Evolutionary conservation across 768 basidiomycete genomes (phyloP).

Genomic region (Chalciporus chontae): DNA sequence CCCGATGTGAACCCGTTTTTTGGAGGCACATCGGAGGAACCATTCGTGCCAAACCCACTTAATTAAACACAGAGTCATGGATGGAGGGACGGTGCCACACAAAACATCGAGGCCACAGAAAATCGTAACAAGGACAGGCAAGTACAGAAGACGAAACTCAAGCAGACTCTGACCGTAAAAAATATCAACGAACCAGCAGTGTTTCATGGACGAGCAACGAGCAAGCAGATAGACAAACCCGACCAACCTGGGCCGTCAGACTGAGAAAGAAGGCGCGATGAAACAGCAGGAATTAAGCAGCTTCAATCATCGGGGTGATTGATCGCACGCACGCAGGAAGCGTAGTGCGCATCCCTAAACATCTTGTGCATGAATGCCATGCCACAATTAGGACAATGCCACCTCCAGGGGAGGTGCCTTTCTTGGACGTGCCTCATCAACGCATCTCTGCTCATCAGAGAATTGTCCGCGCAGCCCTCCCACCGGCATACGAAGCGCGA

Average conservation of each 20-base stretch:
- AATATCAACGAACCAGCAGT: conserved; percentile 11
- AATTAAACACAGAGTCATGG: background rate
- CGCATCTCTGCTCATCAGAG: conserved; percentile 15
- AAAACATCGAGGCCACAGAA: background rate
- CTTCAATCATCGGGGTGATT: conserved; percentile 3
- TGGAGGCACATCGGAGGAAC: too few relatives aligned
- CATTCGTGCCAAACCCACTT: background rate
- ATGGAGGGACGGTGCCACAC: background rate
- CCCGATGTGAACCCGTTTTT: too few relatives aligned
- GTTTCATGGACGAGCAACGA: background rate
- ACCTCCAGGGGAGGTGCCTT: conserved; percentile 23
- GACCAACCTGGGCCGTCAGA: background rate
- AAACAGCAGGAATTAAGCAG: background rate
- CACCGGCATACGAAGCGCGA: conserved; percentile 19
- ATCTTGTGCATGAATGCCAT: conserved; percentile 10
- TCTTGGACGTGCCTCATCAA: conserved; percentile 27
- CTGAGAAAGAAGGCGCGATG: background rate
- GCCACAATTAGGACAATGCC: conserved; percentile 24
- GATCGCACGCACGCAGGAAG: conserved; percentile 5
- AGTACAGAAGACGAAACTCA: background rate
- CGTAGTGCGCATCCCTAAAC: conserved; percentile 18
- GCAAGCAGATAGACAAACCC: background rate
- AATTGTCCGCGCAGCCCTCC: conserved; percentile 22
- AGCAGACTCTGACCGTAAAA: background rate
- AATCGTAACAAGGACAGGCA: background rate